Percentiles rank a stretch among this genome's conserved stretches.
Conservation (phyloP, 2,329 filamentous ascomycete genomes). For the Teratosphaeria nubilosa region DNA sequence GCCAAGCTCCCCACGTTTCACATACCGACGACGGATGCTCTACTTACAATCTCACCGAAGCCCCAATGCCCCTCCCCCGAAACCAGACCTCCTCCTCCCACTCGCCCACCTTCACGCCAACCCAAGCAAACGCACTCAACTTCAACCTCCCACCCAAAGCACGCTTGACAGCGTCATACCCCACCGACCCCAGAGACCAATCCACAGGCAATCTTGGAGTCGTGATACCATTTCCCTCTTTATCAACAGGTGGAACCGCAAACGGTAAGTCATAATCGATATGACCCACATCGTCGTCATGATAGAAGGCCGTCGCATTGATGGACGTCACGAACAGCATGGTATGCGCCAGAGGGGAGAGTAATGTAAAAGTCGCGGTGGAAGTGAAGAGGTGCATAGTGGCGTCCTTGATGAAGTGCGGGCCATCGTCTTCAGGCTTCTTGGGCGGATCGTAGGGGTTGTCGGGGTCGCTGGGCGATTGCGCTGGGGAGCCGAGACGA, state of each 20-base stretch:
- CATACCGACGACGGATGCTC: too few relatives aligned
- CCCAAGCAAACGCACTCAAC: constrained; percentile 66
- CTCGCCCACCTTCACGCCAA: constrained; percentile 62
- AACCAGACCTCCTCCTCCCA: constrained; percentile 72
- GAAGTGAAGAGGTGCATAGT: constrained; percentile 80
- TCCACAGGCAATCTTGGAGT: constrained; percentile 73
- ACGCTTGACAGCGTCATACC: constrained; percentile 69
- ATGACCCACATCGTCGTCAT: constrained; percentile 63
- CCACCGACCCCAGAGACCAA: constrained; percentile 66
- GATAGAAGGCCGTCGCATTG: constrained; percentile 74
- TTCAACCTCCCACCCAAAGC: constrained; percentile 73
- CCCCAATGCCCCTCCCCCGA: constrained; percentile 36
- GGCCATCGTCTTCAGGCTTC: constrained; percentile 35
- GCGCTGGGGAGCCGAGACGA: constrained; percentile 41
- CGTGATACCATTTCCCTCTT: constrained; percentile 46
- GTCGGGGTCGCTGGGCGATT: constrained; percentile 25
- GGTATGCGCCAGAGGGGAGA: constrained; percentile 65
- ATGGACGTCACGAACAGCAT: constrained; percentile 69
- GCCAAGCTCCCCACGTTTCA: too few relatives aligned
- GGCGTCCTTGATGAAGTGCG: constrained; percentile 73
- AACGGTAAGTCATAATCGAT: constrained; percentile 70
- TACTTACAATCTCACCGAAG: constrained; percentile 33
- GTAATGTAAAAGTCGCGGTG: constrained; percentile 72
- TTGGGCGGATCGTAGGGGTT: constrained; percentile 32
- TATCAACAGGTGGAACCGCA: constrained; percentile 52